These are phyloP conservation scores for Diaporthe humulicola DNA, from an alignment of 2,329 filamentous ascomycete genomes.

Conservation along the genomic window DNA sequence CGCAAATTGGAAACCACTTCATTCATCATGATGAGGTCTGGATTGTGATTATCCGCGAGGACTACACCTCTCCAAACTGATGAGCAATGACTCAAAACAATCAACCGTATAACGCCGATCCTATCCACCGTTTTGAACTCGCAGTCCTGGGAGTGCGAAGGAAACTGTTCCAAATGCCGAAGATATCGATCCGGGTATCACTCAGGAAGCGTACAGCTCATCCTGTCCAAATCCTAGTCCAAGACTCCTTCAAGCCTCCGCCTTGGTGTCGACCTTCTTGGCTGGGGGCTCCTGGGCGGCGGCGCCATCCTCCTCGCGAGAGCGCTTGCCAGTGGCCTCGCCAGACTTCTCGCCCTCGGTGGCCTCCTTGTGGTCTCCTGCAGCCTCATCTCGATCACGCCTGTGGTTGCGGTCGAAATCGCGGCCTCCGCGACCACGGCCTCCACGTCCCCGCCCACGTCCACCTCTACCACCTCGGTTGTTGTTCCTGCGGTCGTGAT, in stretches of 20 bases:
- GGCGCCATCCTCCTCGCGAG: slow-evolving; percentile 64
- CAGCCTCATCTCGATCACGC: slow-evolving; percentile 52
- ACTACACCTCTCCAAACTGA: slow-evolving; percentile 1
- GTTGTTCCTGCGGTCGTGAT: slow-evolving; percentile 72
- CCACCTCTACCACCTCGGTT: slow-evolving; percentile 62
- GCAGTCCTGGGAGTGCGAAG: slow-evolving; percentile 18
- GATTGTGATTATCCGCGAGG: not conserved
- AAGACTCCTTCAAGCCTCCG: slow-evolving; percentile 42
- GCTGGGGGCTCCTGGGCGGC: slow-evolving; percentile 60
- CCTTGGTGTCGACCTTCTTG: slow-evolving; percentile 74
- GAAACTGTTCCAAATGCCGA: slow-evolving; percentile 36
- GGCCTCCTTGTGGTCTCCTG: slow-evolving; percentile 43
- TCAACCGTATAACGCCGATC: slow-evolving; percentile 37
- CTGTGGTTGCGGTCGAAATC: slow-evolving; percentile 55
- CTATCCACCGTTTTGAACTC: slow-evolving; percentile 22
- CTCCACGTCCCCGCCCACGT: slow-evolving; percentile 54
- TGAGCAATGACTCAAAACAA: slow-evolving; percentile 31
- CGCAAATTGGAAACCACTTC: not conserved
- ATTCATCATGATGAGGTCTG: not conserved
- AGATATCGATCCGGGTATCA: slow-evolving; percentile 39
- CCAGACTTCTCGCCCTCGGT: slow-evolving; percentile 52
- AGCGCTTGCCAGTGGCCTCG: slow-evolving; percentile 63
- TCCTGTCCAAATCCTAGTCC: slow-evolving; percentile 26
- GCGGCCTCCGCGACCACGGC: slow-evolving; percentile 58
- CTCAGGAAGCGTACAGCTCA: slow-evolving; percentile 27